Evolutionary conservation across 2,329 filamentous ascomycete species (phyloP), one percentile per base, ranked within the genome.

Genomic region (Apiospora pterosperma): DNA sequence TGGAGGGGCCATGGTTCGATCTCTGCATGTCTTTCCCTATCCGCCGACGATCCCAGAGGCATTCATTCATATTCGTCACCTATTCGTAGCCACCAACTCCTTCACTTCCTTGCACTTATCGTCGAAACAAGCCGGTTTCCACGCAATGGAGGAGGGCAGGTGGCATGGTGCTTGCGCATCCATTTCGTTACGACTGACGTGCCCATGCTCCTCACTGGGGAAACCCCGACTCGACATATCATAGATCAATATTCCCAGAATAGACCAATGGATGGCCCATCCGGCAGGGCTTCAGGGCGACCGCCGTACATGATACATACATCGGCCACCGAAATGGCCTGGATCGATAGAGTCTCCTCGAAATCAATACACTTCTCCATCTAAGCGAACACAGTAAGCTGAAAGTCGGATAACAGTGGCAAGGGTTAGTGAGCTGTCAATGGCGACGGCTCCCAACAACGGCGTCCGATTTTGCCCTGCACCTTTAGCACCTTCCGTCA

Each of bases 11-110:
- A 31, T 16, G 25, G 44, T 31, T 59, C 62, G 59, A 42, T 65
- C 67, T 64, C 69, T 73, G 70, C 70, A 73, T 74, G 73, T 76
- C 73, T 76, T 70, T 73, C 72, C 72, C 62, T 74, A 72, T 69
- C 70, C 66, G 71, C 68, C 65, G 65, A 67, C 48, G 34, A n/a
- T 55, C 25, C 67, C 62, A 62, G 52, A 61, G 65, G 66, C 67
- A 44, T 66, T 44, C 21, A 23, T 63, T 63, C 59, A 63, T 19
- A 36, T 64, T 63, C 64, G 64, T 65, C 64, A 44, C 59, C 52
- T 36, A 63, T n/a, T n/a, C n/a, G n/a, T n/a, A 55, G 28, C 48
- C 28, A 34, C 48, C 48, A 5, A 34, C 11, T 34, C 48, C 48
- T 34, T 55, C 28, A 28, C 48, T 34, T 55, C 48, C 25, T 62